Base-by-base conservation (phyloP, 2,329 filamentous ascomycete genomes). In the Ampelomyces quisqualis region DNA sequence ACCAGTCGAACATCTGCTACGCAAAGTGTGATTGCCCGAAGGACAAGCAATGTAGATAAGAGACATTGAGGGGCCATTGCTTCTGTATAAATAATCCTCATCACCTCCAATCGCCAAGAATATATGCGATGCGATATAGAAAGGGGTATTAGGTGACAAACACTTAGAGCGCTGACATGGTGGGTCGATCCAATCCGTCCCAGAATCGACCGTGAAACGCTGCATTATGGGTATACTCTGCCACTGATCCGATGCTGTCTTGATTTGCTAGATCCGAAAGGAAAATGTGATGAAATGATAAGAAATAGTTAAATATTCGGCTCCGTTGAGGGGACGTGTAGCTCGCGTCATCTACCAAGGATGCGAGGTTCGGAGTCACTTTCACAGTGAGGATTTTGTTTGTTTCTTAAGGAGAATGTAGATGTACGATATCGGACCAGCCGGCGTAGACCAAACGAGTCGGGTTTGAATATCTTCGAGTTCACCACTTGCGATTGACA, bases 291-390 rank as follows among this genome's bases (percentile, higher is more conserved):
- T 26, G 34, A 39, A 38, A 22, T 36, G 51, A 51, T 58, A 36
- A 26, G 41, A 26, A 36, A 42, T 51, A 45, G 33, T 45, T 45
- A 44, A 47, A 38, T 38, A n/a, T 34, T 34, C 13, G 46, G 49
- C 51, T 56, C 62, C 64, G 64, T 67, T 44, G 55, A 55, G 64
- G 64, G 60, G 64, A 56, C 55, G 49, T 60, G 62, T 60, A 59
- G 60, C 64, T 65, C 62, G 59, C 43, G 50, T 51, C 51, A 38
- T 40, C 38, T 37, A 30, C 36, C 33, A 39, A 42, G 47, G 48
- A 49, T 26, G 39, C 58, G 64, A 65, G 64, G 62, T 64, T 65
- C 64, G 64, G 61, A 56, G 60, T 65, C 64, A 67, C 64, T 65
- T 67, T 64, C 54, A 57, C 61, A 65, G 62, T 65, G 64, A 64